Evolutionary conservation across 2,329 filamentous ascomycete species (phyloP), one percentile per base, ranked within the genome.

Genomic region (Lachnellula arida): DNA sequence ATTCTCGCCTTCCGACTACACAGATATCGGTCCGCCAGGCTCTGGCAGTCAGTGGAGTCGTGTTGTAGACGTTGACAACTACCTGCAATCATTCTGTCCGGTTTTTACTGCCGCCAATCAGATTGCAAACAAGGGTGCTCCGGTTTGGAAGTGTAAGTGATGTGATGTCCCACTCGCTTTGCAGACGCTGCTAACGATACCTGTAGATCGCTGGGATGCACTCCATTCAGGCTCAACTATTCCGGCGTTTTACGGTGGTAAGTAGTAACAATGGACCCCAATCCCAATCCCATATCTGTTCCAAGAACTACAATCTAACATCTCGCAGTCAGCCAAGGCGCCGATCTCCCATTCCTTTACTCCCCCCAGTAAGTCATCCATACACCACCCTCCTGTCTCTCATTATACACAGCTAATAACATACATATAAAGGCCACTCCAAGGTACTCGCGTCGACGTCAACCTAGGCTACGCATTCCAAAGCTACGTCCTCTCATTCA

Each of bases 41-140:
- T 54, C 57, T 14, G 57, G 60, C 2, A 22, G 40, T 37, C 49
- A 55, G 43, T 58, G 51, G 50, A 56, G 46, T 43, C 53, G 57
- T 22, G 35, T 54, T 40, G 58, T 58, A 14, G 60, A 51, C 8
- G 52, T 62, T 37, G 22, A 56, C 19, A 60, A 62, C 46, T 58
- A 60, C 35, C 14, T 60, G n/a, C 46, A 53, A 28, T 48, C 52
- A 14, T 57, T 60, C 32, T 62, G 58, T 25, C 56, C 57, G n/a
- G 39, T 49, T 9, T 34, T 50, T 12, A 15, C 46, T 9, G 49
- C 55, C 34, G 55, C 54, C 14, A 28, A 55, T n/a, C 52, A 57
- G 46, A 42, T 54, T 35, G 51, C 59, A 6, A 19, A 7, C 8
- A 48, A 54, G 5, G 42, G 42, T 4, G 49, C 48, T 23, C 15